phyloP scores from a whole-genome alignment of 1,284 basidiomycete genomes.

The Ustanciosporium gigantosporum region DNA sequence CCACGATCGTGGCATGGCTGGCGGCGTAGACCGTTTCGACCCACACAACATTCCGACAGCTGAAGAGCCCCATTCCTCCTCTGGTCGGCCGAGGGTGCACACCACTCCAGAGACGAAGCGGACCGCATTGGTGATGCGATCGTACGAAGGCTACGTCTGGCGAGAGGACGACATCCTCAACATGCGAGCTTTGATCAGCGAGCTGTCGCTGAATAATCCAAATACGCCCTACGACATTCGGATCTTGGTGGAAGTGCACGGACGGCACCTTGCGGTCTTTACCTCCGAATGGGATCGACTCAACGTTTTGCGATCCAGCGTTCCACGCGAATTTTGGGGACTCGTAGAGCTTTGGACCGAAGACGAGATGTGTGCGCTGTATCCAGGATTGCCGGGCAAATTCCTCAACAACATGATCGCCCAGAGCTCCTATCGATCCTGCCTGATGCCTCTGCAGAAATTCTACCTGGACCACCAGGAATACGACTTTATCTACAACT shows the following conservation, averaged over 20 bases:
- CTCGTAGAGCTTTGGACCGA: conserved; percentile 61
- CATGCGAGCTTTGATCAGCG: conserved; percentile 59
- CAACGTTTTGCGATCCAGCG: conserved; percentile 54
- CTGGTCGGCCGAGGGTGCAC: conserved; percentile 30
- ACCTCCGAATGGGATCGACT: conserved; percentile 60
- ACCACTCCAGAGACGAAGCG: conserved; percentile 57
- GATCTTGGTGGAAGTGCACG: conserved; percentile 60
- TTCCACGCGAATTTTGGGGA: conserved; percentile 61
- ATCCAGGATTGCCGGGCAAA: conserved; percentile 57
- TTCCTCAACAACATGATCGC: conserved; percentile 61
- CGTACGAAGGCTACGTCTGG: conserved; percentile 60
- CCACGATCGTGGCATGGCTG: conserved; percentile 51
- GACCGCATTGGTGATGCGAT: conserved; percentile 58
- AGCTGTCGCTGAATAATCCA: conserved; percentile 60
- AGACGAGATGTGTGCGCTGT: conserved; percentile 59
- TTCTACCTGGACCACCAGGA: conserved; percentile 61
- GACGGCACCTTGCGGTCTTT: conserved; percentile 55
- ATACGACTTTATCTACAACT: conserved; percentile 61
- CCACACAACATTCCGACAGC: conserved; percentile 30
- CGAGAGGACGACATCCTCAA: conserved; percentile 61
- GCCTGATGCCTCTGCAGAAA: conserved; percentile 60
- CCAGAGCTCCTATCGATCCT: conserved; percentile 60
- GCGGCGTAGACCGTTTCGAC: conserved; percentile 49
- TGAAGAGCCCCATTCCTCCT: conserved; percentile 28
- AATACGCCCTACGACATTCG: conserved; percentile 59